phyloP scores from a whole-genome alignment of 495 filamentous ascomycete genomes.

The Penicillium cosmopolitanum region DNA sequence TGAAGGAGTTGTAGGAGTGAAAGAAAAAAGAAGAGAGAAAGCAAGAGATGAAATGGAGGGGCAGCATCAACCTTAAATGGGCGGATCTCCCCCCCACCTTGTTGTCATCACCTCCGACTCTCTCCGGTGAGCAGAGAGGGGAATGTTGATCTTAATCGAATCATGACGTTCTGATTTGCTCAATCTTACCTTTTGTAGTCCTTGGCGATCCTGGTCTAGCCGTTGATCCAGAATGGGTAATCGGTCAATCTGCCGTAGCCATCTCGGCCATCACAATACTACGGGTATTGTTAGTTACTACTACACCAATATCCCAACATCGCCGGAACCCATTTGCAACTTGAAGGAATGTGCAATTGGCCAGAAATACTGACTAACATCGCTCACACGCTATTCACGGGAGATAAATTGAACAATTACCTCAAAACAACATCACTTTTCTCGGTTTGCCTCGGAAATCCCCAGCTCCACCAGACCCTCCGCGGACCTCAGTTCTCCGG shows the following conservation, averaged over 20 bases:
- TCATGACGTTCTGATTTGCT: slow-evolving; percentile 22
- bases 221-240: neutral
- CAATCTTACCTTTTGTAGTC: neutral
- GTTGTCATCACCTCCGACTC: slow-evolving; percentile 27
- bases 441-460: slow-evolving; percentile 5
- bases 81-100: slow-evolving; percentile 20
- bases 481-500: slow-evolving; percentile 7
- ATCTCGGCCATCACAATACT: neutral
- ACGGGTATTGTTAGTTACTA: no score
- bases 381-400: no score
- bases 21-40: slow-evolving; percentile 8
- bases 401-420: no score
- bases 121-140: slow-evolving; percentile 30
- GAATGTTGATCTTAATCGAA: slow-evolving; percentile 17
- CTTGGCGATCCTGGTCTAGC: neutral
- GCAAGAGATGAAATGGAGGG: slow-evolving; percentile 10
- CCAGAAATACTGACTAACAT: no score
- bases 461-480: slow-evolving; percentile 3
- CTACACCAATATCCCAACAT: no score
- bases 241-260: neutral
- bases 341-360: no score
- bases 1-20: slow-evolving; percentile 7
- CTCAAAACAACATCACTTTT: no score
- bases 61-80: slow-evolving; percentile 28
- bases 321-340: no score